Evolutionary conservation across 345 rosid species (phyloP), one percentile per base, ranked within the genome.

Genomic region (Salix brachista): DNA sequence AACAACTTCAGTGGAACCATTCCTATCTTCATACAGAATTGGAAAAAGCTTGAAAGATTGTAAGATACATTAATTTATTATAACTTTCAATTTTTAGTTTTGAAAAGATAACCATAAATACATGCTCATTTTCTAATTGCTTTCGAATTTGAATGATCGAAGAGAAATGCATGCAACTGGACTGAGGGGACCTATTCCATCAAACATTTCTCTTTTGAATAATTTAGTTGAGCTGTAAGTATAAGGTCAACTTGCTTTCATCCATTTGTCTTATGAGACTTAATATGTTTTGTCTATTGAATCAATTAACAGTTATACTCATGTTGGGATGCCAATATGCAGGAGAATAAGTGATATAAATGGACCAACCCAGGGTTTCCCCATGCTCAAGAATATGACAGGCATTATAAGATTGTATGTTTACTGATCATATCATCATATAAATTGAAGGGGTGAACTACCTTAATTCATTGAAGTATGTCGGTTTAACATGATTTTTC

Each of bases 1-100:
- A 94, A 94, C 84, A 80, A 80, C 79, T 84, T 94, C 78, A 90
- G 72, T 37, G 97, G 96, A 71, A 85, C 83, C 26, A 88, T 91
- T 60, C 97, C 97, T 2, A 83, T 74, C 79, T 91, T 87, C 79
- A 77, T 92, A 7, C 84, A 85, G 69, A 91, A 83, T 78, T 92
- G 93, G 89, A 81, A 76, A 70, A 73, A 81, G 26, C 93, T 94
- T 66, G 1, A 26, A 23, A 89, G 91, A 85, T 66, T 94, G 98
- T 92, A 88, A 86, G 97, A 80, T 82, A 74, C 67, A 30, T n/a
- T 6, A 32, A 26, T 44, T 75, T 6, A 70, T 41, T 34, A 39
- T 36, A 28, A 10, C 8, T 46, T 79, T 56, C 36, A 72, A 70
- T 30, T 14, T 26, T 67, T 34, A 18, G 25, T 4, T 50, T 66